Base-by-base conservation (phyloP, 169 alveolate species). In the Cryptosporidium muris region DNA sequence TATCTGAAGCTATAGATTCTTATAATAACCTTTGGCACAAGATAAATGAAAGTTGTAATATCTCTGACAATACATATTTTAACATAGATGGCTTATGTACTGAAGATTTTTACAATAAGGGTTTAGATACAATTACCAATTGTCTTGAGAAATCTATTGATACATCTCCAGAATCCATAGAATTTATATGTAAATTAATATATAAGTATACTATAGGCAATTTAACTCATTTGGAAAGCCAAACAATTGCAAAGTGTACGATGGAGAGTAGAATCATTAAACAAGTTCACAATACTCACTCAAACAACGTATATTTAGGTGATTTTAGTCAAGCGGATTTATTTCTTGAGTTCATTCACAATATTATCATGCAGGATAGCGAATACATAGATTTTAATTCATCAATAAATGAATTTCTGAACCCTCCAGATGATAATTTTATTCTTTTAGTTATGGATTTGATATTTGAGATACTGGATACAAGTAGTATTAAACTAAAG, bases 391-490 rank as follows among this genome's bases (percentile, higher is more conserved):
- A 47, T 16, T 74, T 58, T 58, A 56, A 8, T 40, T 74, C 85
- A 45, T 56, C 85, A 9, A 42, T 74, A 14, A 43, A 68, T 40
- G 45, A 40, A 16, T 66, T 58, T 2, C n/a, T 74, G 2, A 47
- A 53, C n/a, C 85, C 85, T 48, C 85, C 85, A 3, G 85, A 74
- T 54, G 85, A 74, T 60, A 74, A 74, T 49, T 74, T 47, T 43
- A 74, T 74, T 36, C 36, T 74, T 2, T 45, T 74, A n/a, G 48
- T 58, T 60, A 56, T 74, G 40, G 85, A 74, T 34, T 43, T 74
- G 6, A 74, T 74, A 4, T 14, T 42, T 25, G 85, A 74, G 16
- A 11, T 74, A 4, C 38, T 74, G 6, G 74, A 74, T 58, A 58
- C 63, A 58, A 58, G 37, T 14, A n/a, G 36, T n/a, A 42, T 14